These are phyloP conservation scores for Plantago coronopus DNA, from an alignment of 305 asterid genomes.

Conservation along the genomic window DNA sequence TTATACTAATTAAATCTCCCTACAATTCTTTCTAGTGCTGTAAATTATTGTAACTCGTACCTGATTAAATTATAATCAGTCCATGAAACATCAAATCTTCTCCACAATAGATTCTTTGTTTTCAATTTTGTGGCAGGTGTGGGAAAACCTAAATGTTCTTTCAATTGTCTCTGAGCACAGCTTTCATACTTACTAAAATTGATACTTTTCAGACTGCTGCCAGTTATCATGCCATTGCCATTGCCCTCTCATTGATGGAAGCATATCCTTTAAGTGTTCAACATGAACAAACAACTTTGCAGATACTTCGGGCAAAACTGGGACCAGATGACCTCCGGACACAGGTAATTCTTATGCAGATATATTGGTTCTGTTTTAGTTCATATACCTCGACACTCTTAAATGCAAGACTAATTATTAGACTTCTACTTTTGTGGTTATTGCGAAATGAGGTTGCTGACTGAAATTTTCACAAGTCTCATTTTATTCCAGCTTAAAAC, in stretches of 20 bases:
- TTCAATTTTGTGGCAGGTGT: background rate
- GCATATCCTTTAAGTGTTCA: slow-evolving; percentile 98
- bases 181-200: slow-evolving; percentile 25
- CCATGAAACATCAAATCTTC: background rate
- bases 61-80: background rate
- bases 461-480: background rate
- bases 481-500: slow-evolving; percentile 13
- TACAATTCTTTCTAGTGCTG: background rate
- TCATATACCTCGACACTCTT: background rate
- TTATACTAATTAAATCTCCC: slow-evolving; percentile 4
- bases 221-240: slow-evolving; percentile 98
- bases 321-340: slow-evolving; percentile 98
- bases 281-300: slow-evolving; percentile 96
- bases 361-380: slow-evolving; percentile 17
- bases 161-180: slow-evolving; percentile 5
- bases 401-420: background rate
- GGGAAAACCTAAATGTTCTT: background rate
- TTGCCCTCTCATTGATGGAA: slow-evolving; percentile 99
- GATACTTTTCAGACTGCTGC: slow-evolving; percentile 80
- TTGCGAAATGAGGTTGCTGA: slow-evolving; percentile 6
- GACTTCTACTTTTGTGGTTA: background rate
- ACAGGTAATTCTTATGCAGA: slow-evolving; percentile 53
- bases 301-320: slow-evolving; percentile 87
- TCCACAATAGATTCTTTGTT: slow-evolving; percentile 9
- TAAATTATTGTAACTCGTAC: background rate